These are phyloP conservation scores for Usnea hakonensis DNA, from an alignment of 495 filamentous ascomycete species.

Conservation along the genomic window DNA sequence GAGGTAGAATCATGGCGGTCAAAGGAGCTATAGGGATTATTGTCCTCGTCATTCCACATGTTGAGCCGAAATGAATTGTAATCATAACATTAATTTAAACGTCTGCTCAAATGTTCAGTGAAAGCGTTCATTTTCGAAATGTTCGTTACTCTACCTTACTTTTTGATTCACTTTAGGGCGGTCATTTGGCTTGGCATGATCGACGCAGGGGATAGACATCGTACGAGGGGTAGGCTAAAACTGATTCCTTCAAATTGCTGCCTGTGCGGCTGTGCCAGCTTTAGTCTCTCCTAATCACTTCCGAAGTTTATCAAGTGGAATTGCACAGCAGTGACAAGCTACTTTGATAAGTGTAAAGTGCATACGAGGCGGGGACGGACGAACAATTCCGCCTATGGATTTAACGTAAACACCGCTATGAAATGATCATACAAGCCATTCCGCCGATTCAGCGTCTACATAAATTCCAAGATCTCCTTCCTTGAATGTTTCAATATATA, in stretches of 20 bases:
- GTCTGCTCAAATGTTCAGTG: neutral
- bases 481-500: neutral
- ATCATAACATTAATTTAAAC: neutral
- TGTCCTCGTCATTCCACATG: constrained; percentile 89
- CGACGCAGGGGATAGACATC: no score
- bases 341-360: no score
- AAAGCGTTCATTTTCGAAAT: neutral
- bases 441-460: neutral
- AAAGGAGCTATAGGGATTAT: constrained; percentile 90
- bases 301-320: no score
- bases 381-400: neutral
- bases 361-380: neutral
- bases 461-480: no score
- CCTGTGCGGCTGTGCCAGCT: no score
- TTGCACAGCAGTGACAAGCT: no score
- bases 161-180: neutral
- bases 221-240: no score
- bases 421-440: no score
- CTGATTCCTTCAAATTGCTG: no score
- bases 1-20: constrained; percentile 62
- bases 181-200: neutral
- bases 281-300: no score
- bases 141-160: neutral
- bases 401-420: neutral
- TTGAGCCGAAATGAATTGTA: constrained; percentile 15